phyloP scores from a whole-genome alignment of 2,329 filamentous ascomycete species.

The Lachnellula subtilissima region DNA sequence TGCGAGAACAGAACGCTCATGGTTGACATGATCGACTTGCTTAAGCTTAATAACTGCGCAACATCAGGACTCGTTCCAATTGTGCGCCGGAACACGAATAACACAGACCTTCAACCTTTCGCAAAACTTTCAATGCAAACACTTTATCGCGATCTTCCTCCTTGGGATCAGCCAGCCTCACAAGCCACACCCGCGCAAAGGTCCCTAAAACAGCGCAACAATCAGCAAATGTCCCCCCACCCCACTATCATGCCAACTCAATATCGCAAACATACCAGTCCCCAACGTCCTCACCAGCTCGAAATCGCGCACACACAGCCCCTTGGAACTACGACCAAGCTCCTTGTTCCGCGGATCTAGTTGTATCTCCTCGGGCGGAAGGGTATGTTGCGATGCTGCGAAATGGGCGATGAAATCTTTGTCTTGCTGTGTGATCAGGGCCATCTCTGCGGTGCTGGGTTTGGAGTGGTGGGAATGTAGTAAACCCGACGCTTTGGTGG shows the following conservation, averaged over 20 bases:
- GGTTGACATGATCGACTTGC: conserved; percentile 81
- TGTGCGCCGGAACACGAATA: not conserved
- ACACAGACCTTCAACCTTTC: conserved; percentile 52
- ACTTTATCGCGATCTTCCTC: conserved; percentile 57
- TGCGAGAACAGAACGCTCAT: conserved; percentile 73
- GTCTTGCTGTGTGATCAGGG: conserved; percentile 17
- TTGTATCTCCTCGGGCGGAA: conserved; percentile 22
- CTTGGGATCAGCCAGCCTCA: conserved; percentile 54
- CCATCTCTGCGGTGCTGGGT: not conserved
- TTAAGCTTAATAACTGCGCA: conserved; percentile 69
- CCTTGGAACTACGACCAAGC: conserved; percentile 24
- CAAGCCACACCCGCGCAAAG: conserved; percentile 78
- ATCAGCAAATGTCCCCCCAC: conserved; percentile 12
- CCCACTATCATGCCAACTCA: not conserved
- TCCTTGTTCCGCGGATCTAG: conserved; percentile 25
- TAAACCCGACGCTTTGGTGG: too few species aligned
- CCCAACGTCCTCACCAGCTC: conserved; percentile 69
- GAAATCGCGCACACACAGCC: conserved; percentile 55
- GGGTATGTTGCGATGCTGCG: conserved; percentile 14
- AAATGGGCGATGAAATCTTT: conserved; percentile 27
- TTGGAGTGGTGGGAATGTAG: too few species aligned
- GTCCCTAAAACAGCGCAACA: conserved; percentile 48
- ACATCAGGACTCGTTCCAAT: conserved; percentile 10
- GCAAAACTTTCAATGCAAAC: conserved; percentile 77
- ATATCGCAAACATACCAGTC: conserved; percentile 50